Evolutionary conservation across 2,329 filamentous ascomycete genomes (phyloP).

Genomic region (Aphanoascus verrucosus): DNA sequence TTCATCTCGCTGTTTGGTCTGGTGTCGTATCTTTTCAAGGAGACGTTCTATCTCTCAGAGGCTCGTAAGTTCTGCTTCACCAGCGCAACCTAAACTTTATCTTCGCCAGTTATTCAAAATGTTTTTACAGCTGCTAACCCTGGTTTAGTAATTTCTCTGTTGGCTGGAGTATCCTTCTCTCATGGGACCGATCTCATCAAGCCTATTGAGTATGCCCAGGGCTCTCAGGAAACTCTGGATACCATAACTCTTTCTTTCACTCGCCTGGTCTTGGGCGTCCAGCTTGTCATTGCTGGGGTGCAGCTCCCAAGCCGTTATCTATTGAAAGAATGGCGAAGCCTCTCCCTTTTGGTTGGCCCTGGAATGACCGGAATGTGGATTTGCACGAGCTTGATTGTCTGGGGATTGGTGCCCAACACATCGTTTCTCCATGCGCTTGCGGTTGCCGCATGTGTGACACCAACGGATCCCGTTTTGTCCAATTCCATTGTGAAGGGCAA

Average conservation of each 20-base stretch:
- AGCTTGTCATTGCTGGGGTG: slow-evolving; percentile 78
- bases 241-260: slow-evolving; percentile 73
- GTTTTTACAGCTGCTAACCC: not conserved
- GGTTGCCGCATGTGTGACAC: slow-evolving; percentile 78
- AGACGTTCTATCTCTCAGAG: slow-evolving; percentile 84
- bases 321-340: slow-evolving; percentile 62
- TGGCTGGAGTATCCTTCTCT: slow-evolving; percentile 68
- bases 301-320: slow-evolving; percentile 79
- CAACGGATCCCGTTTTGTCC: slow-evolving; percentile 77
- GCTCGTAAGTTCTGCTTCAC: slow-evolving; percentile 51
- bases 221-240: slow-evolving; percentile 49
- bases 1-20: slow-evolving; percentile 86
- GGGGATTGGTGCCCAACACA: slow-evolving; percentile 60
- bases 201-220: slow-evolving; percentile 62
- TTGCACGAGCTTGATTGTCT: slow-evolving; percentile 65
- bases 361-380: slow-evolving; percentile 85
- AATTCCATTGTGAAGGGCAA: slow-evolving; percentile 89
- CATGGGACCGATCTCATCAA: slow-evolving; percentile 64
- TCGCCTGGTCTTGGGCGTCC: slow-evolving; percentile 76
- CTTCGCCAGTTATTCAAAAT: not conserved
- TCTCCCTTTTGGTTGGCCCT: slow-evolving; percentile 66
- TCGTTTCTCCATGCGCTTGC: slow-evolving; percentile 68
- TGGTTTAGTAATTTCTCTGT: slow-evolving; percentile 66
- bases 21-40: slow-evolving; percentile 80
- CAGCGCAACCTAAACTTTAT: too few relatives aligned